Conservation (phyloP, 2,329 filamentous ascomycete genomes). For the Trichoderma sp. region DNA sequence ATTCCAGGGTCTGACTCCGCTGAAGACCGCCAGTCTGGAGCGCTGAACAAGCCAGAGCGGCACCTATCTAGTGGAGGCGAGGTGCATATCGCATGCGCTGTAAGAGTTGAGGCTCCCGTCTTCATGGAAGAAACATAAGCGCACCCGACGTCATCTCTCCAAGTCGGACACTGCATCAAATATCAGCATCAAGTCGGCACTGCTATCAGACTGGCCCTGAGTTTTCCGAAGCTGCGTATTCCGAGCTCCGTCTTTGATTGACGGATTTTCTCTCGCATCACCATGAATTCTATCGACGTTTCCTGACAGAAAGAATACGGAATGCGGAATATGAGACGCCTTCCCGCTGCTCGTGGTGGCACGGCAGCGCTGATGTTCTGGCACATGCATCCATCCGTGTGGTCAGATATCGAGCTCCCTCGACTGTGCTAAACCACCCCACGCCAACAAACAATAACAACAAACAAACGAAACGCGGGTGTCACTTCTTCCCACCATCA, state of each 20-base stretch:
- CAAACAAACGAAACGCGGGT: background rate
- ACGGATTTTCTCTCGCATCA: too few species aligned
- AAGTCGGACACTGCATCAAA: background rate
- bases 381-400: background rate
- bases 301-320: too few species aligned
- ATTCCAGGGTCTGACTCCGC: constrained; percentile 8
- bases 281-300: too few species aligned
- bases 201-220: background rate
- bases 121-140: background rate
- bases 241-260: background rate
- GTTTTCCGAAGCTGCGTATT: background rate
- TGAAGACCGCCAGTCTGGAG: background rate
- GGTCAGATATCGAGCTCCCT: background rate
- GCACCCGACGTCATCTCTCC: constrained; percentile 8
- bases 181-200: background rate
- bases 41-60: background rate
- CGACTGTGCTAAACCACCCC: background rate
- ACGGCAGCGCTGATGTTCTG: background rate
- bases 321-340: too few species aligned
- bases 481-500: background rate
- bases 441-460: constrained; percentile 3
- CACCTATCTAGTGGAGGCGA: too few species aligned
- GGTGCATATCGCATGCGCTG: too few species aligned
- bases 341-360: too few species aligned
- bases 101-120: background rate